Evolutionary conservation across 1,284 basidiomycete species (phyloP).

Genomic region (Flammula alnicola): DNA sequence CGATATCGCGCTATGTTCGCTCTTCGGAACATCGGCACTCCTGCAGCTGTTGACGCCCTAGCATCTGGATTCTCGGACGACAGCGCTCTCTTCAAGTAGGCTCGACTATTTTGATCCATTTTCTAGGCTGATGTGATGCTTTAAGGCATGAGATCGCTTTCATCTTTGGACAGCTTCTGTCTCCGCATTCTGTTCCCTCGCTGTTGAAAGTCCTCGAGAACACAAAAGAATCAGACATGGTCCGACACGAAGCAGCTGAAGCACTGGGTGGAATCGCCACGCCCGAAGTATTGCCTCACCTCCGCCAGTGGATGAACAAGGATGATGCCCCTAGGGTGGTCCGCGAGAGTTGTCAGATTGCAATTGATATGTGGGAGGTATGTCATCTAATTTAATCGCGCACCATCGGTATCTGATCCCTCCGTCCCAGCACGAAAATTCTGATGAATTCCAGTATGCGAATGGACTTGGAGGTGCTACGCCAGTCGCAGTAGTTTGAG

Average conservation of each 20-base stretch:
- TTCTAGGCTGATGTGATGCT: constrained; percentile 2
- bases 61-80: constrained; percentile 88
- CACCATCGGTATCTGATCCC: constrained; percentile 7
- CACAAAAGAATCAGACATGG: constrained; percentile 89
- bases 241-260: constrained; percentile 98
- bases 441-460: constrained; percentile 86
- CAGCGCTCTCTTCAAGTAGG: constrained; percentile 90
- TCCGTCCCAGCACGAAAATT: constrained; percentile 83
- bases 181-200: constrained; percentile 86
- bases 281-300: constrained; percentile 85
- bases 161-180: constrained; percentile 96
- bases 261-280: constrained; percentile 96
- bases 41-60: constrained; percentile 86
- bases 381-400: constrained; percentile 26
- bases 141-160: constrained; percentile 95
- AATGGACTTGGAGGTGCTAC: constrained; percentile 38
- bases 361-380: constrained; percentile 97
- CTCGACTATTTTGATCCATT: background rate
- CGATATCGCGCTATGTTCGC: constrained; percentile 99
- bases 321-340: constrained; percentile 88
- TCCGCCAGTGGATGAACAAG: constrained; percentile 85
- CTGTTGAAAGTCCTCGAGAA: constrained; percentile 82
- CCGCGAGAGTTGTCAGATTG: constrained; percentile 94
- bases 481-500: constrained; percentile 17
- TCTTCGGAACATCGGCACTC: constrained; percentile 86